A percentile compares a stretch with the other conserved stretches of the same genome.
Conservation (phyloP, 306 rosid genomes). For the Dicorynia guianensis region DNA sequence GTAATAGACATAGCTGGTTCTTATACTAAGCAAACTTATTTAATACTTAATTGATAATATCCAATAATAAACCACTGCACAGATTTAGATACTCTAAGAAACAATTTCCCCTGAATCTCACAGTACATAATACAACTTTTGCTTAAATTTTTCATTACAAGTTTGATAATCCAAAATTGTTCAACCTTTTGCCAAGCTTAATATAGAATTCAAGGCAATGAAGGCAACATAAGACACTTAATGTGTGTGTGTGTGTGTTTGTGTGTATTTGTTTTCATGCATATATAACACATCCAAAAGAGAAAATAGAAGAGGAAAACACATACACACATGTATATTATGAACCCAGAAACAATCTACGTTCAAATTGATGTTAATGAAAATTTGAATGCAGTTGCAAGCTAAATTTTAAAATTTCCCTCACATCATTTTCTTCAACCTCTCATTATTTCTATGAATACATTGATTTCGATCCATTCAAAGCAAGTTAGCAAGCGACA, state of each 20-base stretch:
- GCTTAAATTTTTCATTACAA: background rate
- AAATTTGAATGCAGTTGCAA: background rate
- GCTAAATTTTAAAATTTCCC: conserved; percentile 5
- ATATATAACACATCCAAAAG: too few species aligned
- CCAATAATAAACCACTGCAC: background rate
- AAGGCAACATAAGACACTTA: background rate
- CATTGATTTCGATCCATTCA: too few species aligned
- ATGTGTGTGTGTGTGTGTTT: background rate
- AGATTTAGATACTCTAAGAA: background rate
- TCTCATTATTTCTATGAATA: too few species aligned
- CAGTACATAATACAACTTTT: background rate
- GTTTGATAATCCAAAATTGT: background rate
- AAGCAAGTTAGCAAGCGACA: too few species aligned
- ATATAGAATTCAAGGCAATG: background rate
- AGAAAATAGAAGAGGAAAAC: too few species aligned
- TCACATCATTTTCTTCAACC: too few species aligned
- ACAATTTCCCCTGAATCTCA: background rate
- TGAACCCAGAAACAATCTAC: background rate
- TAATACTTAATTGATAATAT: background rate
- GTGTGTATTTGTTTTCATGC: background rate
- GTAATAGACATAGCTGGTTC: too few species aligned
- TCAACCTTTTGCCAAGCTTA: background rate
- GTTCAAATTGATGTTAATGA: background rate
- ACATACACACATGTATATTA: too few species aligned
- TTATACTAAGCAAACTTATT: background rate